These are phyloP conservation scores for Dactylellina leptospora DNA, from an alignment of 2,329 filamentous ascomycete genomes.

Conservation along the genomic window DNA sequence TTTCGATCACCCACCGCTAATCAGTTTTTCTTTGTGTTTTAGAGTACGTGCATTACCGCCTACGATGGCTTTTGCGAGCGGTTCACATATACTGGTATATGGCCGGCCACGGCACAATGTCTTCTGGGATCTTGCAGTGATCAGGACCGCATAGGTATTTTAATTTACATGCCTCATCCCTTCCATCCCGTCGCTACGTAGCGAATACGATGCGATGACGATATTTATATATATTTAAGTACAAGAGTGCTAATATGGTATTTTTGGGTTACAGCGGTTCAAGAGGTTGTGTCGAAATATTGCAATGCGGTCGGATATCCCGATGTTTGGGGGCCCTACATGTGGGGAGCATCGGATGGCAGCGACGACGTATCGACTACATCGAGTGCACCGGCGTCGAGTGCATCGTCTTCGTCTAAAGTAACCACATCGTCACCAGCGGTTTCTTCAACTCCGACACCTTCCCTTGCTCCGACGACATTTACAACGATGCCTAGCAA, in stretches of 20 bases:
- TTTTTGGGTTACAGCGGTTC: conserved; percentile 1
- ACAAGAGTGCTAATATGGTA: neutral
- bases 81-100: conserved; percentile 36
- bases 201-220: too few relatives aligned
- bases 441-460: neutral
- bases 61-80: conserved; percentile 40
- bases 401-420: neutral
- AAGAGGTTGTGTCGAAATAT: conserved; percentile 21
- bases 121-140: conserved; percentile 22
- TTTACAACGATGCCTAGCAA: neutral
- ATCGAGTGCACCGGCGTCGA: neutral
- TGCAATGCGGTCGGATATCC: conserved; percentile 34
- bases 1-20: neutral
- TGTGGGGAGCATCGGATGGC: conserved; percentile 27
- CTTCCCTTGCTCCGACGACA: neutral
- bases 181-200: too few relatives aligned
- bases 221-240: neutral
- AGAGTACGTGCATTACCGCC: conserved; percentile 38
- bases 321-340: conserved; percentile 34
- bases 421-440: neutral
- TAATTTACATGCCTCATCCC: neutral
- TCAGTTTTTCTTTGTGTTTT: neutral
- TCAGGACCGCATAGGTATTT: conserved; percentile 22
- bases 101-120: conserved; percentile 40
- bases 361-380: neutral